A percentile compares a stretch with the other conserved stretches of the same genome.
phyloP scores from a whole-genome alignment of 192 early-diverging fungal species.

The Entomortierella beljakovae region DNA sequence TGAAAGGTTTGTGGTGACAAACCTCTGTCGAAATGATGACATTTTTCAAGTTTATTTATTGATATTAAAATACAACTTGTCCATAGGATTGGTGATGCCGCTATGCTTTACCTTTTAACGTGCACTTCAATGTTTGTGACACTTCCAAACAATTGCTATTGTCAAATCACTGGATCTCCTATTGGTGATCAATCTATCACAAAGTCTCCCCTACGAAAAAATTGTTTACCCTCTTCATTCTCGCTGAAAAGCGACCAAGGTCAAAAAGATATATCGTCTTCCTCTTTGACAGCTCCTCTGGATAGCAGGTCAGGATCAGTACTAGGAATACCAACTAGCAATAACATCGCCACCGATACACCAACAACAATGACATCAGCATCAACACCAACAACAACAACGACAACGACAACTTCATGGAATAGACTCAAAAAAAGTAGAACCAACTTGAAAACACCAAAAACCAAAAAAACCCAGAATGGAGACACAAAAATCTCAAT shows the following conservation, averaged over 20 bases:
- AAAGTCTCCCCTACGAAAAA: slow-evolving; percentile 1
- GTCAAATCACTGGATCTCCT: slow-evolving; percentile 48
- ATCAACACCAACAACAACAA: no score
- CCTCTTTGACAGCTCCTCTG: neutral
- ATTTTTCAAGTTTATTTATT: neutral
- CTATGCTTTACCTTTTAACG: slow-evolving; percentile 45
- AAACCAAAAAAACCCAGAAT: neutral
- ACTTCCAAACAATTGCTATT: slow-evolving; percentile 53
- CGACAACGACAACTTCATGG: neutral
- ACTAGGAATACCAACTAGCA: no score
- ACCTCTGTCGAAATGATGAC: neutral
- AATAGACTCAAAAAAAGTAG: neutral
- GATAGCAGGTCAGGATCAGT: no score
- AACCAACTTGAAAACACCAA: neutral
- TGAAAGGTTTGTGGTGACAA: slow-evolving; percentile 2
- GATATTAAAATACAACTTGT: neutral
- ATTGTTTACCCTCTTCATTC: slow-evolving; percentile 4
- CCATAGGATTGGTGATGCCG: slow-evolving; percentile 33
- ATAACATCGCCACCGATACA: no score
- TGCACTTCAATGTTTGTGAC: slow-evolving; percentile 46
- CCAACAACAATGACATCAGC: no score
- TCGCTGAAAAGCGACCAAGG: slow-evolving; percentile 31
- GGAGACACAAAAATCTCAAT: neutral
- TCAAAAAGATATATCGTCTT: no score
- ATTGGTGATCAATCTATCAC: slow-evolving; percentile 23